Evolutionary conservation across 2,329 filamentous ascomycete species (phyloP).

Genomic region (Fusarium vanettenii): DNA sequence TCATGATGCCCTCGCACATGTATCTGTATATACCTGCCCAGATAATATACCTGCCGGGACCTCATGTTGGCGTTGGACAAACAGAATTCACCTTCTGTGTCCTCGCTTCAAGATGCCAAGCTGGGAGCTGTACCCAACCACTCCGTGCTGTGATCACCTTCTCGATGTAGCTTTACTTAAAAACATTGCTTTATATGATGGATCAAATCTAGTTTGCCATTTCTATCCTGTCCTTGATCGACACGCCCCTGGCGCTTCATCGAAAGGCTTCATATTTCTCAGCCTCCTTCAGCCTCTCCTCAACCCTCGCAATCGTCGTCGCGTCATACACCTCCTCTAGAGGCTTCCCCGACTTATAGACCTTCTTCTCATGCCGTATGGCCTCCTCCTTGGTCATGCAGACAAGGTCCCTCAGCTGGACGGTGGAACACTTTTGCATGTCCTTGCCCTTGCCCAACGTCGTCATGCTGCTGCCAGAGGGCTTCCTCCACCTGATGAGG

Average conservation of each 20-base stretch:
- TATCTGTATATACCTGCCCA: background rate
- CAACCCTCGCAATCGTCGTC: constrained; percentile 74
- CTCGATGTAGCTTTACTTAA: background rate
- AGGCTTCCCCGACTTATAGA: constrained; percentile 76
- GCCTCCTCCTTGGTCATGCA: constrained; percentile 96
- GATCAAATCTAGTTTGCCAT: background rate
- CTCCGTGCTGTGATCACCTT: background rate
- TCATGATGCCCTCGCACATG: background rate
- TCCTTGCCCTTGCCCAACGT: constrained; percentile 72
- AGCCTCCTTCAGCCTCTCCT: constrained; percentile 75
- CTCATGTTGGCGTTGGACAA: background rate
- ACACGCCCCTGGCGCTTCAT: background rate
- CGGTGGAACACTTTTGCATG: constrained; percentile 80
- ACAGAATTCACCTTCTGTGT: background rate
- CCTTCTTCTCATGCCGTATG: constrained; percentile 79
- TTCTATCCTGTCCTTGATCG: background rate
- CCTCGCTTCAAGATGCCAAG: background rate
- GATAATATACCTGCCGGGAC: background rate
- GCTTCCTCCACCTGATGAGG: constrained; percentile 83
- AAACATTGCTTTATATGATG: background rate
- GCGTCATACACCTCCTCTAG: constrained; percentile 80
- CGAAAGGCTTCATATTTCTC: constrained; percentile 67
- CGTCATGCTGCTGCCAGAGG: constrained; percentile 66
- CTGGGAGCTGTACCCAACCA: background rate
- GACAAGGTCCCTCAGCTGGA: constrained; percentile 79